A percentile compares a stretch with the other conserved stretches of the same genome.
phyloP scores from a whole-genome alignment of 2,329 filamentous ascomycete genomes.

The Cytospora mali region DNA sequence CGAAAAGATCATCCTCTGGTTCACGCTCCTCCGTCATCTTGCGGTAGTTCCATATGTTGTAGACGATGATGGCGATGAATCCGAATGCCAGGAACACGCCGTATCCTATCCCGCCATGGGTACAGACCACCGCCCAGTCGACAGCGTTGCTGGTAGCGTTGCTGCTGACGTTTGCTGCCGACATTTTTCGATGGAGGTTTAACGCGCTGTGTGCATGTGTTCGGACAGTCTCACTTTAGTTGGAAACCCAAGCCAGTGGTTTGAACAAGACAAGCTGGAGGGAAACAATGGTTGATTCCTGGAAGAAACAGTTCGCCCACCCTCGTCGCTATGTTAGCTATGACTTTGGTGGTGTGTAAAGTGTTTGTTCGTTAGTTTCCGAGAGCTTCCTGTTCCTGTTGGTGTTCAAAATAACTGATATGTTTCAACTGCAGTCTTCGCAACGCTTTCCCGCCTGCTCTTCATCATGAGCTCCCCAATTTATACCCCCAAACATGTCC shows the following conservation, averaged over 20 bases:
- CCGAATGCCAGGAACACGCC: slow-evolving; percentile 6
- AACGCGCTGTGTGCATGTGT: background rate
- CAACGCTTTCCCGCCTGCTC: background rate
- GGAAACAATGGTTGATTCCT: background rate
- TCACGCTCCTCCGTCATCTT: slow-evolving; percentile 6
- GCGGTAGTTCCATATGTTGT: slow-evolving; percentile 25
- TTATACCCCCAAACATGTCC: background rate
- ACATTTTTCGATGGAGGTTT: background rate
- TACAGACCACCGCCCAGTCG: background rate
- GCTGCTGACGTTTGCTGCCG: background rate
- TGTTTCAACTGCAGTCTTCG: background rate
- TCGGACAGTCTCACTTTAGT: background rate
- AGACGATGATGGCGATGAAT: slow-evolving; percentile 6
- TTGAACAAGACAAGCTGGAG: background rate
- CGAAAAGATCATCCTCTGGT: background rate
- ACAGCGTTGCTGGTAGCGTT: slow-evolving; percentile 1
- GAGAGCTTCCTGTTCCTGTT: background rate
- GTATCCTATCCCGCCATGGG: slow-evolving; percentile 1
- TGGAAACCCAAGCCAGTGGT: background rate
- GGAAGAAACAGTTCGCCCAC: background rate
- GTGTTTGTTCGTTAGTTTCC: background rate
- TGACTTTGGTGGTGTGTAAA: background rate
- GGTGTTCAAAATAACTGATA: background rate
- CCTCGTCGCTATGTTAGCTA: background rate
- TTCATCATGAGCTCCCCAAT: background rate